Conservation (phyloP, 176 grass and related monocot genomes). For the Oryza brachyantha region DNA sequence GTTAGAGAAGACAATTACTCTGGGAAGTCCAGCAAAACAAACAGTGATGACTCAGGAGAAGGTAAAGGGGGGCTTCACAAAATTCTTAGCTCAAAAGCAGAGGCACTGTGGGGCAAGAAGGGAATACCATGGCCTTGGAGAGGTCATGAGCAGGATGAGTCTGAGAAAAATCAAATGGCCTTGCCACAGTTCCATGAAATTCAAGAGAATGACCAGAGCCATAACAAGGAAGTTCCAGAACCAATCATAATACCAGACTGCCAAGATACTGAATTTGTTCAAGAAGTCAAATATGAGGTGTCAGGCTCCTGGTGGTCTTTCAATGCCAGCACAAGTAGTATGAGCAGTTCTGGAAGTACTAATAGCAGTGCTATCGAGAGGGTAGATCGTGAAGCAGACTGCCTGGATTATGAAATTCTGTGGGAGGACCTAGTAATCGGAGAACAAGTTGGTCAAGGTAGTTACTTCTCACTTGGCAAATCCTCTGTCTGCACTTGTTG, state of each 20-base stretch:
- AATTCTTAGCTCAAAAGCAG: conserved; percentile 61
- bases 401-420: conserved; percentile 79
- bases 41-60: conserved; percentile 56
- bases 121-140: conserved; percentile 80
- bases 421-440: conserved; percentile 90
- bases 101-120: conserved; percentile 58
- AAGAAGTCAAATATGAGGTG: conserved; percentile 45
- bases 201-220: conserved; percentile 44
- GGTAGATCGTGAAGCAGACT: conserved; percentile 70
- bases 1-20: conserved; percentile 31
- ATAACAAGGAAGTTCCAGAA: conserved; percentile 38
- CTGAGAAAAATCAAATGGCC: conserved; percentile 33
- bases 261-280: conserved; percentile 23
- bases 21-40: conserved; percentile 29
- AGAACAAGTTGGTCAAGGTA: conserved; percentile 96
- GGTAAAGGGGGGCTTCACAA: conserved; percentile 54
- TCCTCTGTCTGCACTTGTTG: background rate
- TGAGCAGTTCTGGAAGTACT: conserved; percentile 66
- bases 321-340: conserved; percentile 58
- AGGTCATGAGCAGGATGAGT: conserved; percentile 37
- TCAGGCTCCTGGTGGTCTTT: conserved; percentile 81
- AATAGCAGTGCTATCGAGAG: conserved; percentile 56
- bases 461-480: background rate
- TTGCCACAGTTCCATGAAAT: conserved; percentile 46
- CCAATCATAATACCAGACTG: conserved; percentile 41